Percentiles rank a stretch among this genome's conserved stretches.
Conservation (phyloP, 2,329 filamentous ascomycete genomes). For the Phialocephala subalpina region DNA sequence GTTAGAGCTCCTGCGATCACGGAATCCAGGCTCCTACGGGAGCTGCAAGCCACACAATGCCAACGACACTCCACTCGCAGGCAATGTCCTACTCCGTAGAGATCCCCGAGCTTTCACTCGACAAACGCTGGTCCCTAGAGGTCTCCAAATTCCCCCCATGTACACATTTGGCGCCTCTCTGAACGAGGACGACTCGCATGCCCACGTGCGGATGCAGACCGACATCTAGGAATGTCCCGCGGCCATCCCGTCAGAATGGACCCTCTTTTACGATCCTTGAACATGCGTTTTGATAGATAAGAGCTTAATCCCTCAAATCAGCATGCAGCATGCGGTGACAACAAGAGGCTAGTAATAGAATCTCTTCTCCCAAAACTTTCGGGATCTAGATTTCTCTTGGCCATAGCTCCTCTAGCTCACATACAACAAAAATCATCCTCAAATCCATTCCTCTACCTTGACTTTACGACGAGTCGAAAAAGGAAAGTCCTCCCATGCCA, state of each 20-base stretch:
- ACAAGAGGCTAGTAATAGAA: not conserved
- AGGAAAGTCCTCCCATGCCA: constrained; percentile 3
- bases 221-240: constrained; percentile 4
- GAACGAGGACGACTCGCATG: not conserved
- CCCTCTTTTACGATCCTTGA: not conserved
- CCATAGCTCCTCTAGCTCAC: no score
- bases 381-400: not conserved
- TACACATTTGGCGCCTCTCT: not conserved
- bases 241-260: constrained; percentile 7
- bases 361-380: not conserved
- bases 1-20: not conserved
- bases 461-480: not conserved
- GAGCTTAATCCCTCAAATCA: constrained; percentile 5
- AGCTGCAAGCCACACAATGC: not conserved
- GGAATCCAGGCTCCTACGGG: not conserved
- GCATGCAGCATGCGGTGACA: constrained; percentile 1
- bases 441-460: no score
- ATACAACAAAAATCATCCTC: no score
- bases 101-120: no score
- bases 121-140: no score
- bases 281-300: constrained; percentile 9
- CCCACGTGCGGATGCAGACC: not conserved
- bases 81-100: not conserved
- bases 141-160: no score
- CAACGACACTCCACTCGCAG: not conserved